Evolutionary conservation across 345 rosid genomes (phyloP).

Genomic region (Linum tenue): DNA sequence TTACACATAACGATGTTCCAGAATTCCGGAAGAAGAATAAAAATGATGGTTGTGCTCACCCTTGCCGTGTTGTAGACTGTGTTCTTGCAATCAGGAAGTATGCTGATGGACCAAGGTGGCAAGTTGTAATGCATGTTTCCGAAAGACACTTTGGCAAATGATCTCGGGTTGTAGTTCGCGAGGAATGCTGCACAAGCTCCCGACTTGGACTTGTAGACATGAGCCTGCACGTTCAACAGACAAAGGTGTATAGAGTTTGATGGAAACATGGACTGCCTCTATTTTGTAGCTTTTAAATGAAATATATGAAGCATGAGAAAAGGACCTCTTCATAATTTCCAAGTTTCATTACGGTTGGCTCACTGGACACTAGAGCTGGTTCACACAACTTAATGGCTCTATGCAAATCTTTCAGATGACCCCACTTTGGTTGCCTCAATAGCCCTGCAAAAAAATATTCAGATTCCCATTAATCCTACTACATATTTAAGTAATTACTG

Average conservation of each 20-base stretch:
- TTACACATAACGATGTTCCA: not conserved
- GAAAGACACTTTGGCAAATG: conserved; percentile 67
- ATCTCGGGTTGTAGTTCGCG: conserved; percentile 58
- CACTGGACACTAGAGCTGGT: conserved; percentile 69
- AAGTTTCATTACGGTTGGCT: conserved; percentile 51
- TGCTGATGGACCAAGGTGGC: conserved; percentile 99
- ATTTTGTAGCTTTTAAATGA: not conserved
- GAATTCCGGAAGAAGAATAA: not conserved
- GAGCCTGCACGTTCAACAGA: conserved; percentile 47
- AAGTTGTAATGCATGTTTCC: conserved; percentile 71
- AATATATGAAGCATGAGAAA: conserved; percentile 1
- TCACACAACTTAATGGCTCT: conserved; percentile 86
- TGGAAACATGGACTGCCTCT: not conserved
- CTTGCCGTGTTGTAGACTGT: conserved; percentile 97
- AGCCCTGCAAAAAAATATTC: conserved; percentile 45
- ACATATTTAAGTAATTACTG: not conserved
- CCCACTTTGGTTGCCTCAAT: conserved; percentile 95
- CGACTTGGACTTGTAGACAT: conserved; percentile 59
- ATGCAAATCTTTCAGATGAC: conserved; percentile 96
- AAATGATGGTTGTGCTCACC: conserved; percentile 31
- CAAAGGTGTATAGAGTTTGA: not conserved
- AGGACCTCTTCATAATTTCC: conserved; percentile 88
- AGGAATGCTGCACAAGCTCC: conserved; percentile 96
- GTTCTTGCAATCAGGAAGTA: conserved; percentile 97
- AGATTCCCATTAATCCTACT: conserved; percentile 5